Evolutionary conservation across 352 stramenopile genomes (phyloP).

Genomic region (Labyrinthula sp.): DNA sequence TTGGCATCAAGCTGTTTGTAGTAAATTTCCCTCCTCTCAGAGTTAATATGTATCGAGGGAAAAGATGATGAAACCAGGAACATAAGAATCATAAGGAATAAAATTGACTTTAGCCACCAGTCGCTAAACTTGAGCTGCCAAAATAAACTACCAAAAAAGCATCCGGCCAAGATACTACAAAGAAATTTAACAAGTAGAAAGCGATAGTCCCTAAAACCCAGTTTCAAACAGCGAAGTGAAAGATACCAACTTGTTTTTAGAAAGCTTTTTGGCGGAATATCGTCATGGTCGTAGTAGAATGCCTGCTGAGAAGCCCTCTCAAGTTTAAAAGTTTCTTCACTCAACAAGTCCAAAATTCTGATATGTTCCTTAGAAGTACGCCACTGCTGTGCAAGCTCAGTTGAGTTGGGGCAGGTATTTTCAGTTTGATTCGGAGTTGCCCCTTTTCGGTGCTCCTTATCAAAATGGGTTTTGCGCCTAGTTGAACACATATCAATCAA

Average conservation of each 20-base stretch:
- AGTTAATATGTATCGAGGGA: constrained; percentile 34
- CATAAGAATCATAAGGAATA: constrained; percentile 36
- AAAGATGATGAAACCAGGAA: constrained; percentile 36
- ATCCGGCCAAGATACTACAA: too few relatives aligned
- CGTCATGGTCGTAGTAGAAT: too few relatives aligned
- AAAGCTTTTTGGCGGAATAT: too few relatives aligned
- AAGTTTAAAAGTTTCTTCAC: constrained; percentile 27
- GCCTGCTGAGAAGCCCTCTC: constrained; percentile 27
- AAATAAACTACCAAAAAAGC: too few relatives aligned
- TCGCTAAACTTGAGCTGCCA: too few relatives aligned
- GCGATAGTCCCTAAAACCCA: too few relatives aligned
- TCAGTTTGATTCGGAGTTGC: background rate
- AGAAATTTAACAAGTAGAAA: too few relatives aligned
- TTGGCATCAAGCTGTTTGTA: constrained; percentile 41
- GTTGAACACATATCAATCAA: constrained; percentile 49
- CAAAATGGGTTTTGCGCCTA: constrained; percentile 36
- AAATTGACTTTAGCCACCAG: too few relatives aligned
- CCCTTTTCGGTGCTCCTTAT: background rate
- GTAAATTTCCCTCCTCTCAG: constrained; percentile 36
- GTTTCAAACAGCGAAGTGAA: too few relatives aligned
- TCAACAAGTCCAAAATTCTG: background rate
- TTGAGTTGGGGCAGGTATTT: background rate
- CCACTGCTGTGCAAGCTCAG: constrained; percentile 10
- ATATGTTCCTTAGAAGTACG: background rate
- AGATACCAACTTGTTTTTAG: too few relatives aligned